phyloP scores from a whole-genome alignment of 2,329 filamentous ascomycete species.

The Cryphonectria nitschkei region DNA sequence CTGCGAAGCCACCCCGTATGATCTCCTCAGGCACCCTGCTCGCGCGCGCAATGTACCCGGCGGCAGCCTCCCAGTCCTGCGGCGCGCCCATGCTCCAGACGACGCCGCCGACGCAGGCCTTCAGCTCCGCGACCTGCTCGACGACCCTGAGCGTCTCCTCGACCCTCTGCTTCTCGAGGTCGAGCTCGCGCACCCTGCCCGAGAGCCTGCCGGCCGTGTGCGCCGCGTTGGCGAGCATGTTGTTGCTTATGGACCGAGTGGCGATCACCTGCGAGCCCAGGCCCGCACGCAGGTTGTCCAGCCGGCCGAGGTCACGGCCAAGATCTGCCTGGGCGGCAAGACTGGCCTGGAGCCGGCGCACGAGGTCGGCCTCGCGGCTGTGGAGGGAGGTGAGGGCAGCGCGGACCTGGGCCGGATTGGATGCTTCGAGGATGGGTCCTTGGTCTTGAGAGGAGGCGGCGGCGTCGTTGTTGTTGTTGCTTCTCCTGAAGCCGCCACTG shows the following conservation, averaged over 20 bases:
- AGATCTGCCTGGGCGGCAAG: conserved; percentile 85
- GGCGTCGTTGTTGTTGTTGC: conserved; percentile 22
- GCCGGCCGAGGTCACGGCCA: conserved; percentile 79
- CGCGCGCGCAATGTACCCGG: conserved; percentile 83
- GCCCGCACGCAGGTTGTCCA: conserved; percentile 87
- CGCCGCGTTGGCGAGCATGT: conserved; percentile 86
- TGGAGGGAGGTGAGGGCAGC: conserved; percentile 76
- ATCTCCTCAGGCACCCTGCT: conserved; percentile 80
- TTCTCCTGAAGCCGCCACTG: conserved; percentile 21
- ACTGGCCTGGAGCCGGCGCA: conserved; percentile 73
- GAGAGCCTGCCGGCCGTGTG: conserved; percentile 85
- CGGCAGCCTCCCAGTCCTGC: conserved; percentile 98
- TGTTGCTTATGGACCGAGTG: conserved; percentile 81
- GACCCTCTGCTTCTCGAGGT: conserved; percentile 88
- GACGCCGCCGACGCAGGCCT: conserved; percentile 93
- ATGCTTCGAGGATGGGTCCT: conserved; percentile 66
- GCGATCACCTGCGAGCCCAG: conserved; percentile 86
- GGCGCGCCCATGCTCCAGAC: conserved; percentile 96
- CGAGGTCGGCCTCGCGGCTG: conserved; percentile 74
- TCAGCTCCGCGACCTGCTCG: conserved; percentile 94
- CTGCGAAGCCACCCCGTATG: conserved; percentile 81
- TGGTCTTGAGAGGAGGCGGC: conserved; percentile 32
- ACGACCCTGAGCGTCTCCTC: conserved; percentile 90
- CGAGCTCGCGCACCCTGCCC: conserved; percentile 81
- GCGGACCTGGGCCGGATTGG: conserved; percentile 78